A percentile compares a stretch with the other conserved stretches of the same genome.
These are phyloP conservation scores for Silybum marianum DNA, from an alignment of 129 eudicot species.

Conservation along the genomic window DNA sequence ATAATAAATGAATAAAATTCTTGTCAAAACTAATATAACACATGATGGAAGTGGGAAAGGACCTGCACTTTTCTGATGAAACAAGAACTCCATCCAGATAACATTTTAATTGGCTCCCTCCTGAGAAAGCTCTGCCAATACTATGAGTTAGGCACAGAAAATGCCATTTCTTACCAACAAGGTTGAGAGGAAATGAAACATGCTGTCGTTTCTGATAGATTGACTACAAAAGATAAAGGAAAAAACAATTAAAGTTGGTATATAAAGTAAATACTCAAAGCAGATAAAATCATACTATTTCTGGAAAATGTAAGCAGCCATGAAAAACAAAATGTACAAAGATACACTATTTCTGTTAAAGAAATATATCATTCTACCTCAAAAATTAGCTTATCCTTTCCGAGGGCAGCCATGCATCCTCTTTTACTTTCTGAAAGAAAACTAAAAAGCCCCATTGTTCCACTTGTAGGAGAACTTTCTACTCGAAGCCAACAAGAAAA, in stretches of 20 bases:
- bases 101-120: slow-evolving; percentile 92
- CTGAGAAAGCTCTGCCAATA: slow-evolving; percentile 94
- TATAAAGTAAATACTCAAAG: slow-evolving; percentile 16
- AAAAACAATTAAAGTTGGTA: slow-evolving; percentile 10
- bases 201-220: slow-evolving; percentile 84
- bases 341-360: not conserved
- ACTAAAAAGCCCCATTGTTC: slow-evolving; percentile 91
- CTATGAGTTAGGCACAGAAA: slow-evolving; percentile 81
- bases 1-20: not conserved
- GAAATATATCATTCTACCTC: slow-evolving; percentile 54
- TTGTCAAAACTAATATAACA: not conserved
- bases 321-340: slow-evolving; percentile 3
- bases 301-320: slow-evolving; percentile 4
- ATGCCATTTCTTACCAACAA: slow-evolving; percentile 87
- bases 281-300: not conserved
- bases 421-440: slow-evolving; percentile 84
- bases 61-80: slow-evolving; percentile 97
- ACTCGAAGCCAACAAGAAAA: slow-evolving; percentile 97
- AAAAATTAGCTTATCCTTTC: slow-evolving; percentile 70
- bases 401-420: slow-evolving; percentile 81
- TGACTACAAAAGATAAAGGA: slow-evolving; percentile 59
- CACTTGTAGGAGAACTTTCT: slow-evolving; percentile 78
- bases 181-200: slow-evolving; percentile 59
- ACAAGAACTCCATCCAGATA: slow-evolving; percentile 84
- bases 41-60: slow-evolving; percentile 5